Conservation (phyloP, 2,329 filamentous ascomycete species). For the Sporothrix luriei region DNA sequence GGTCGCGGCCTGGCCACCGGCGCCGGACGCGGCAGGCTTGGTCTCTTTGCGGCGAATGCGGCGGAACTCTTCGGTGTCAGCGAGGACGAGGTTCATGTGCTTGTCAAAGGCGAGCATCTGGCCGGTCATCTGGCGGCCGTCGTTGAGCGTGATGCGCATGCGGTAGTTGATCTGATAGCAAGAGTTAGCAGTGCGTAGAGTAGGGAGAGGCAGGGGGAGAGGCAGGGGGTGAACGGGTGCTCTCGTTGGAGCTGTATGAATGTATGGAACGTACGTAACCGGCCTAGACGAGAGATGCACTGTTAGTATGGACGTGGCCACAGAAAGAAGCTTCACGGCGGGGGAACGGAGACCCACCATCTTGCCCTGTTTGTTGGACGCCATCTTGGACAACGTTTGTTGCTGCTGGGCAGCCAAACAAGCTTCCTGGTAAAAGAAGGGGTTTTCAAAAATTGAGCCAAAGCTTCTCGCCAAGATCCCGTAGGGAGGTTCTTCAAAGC, state of each 20-base stretch:
- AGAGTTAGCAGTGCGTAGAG: constrained; percentile 38
- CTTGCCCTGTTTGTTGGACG: constrained; percentile 92
- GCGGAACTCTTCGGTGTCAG: constrained; percentile 97
- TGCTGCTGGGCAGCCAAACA: constrained; percentile 16
- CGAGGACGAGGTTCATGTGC: constrained; percentile 99
- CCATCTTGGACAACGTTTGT: constrained; percentile 55
- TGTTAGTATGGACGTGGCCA: not conserved
- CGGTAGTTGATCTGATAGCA: constrained; percentile 88
- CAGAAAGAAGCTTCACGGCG: not conserved
- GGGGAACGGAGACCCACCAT: constrained; percentile 72
- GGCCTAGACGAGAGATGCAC: constrained; percentile 51
- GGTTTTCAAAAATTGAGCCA: constrained; percentile 33
- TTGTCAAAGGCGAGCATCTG: constrained; percentile 99
- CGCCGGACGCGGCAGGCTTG: constrained; percentile 64
- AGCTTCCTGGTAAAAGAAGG: not conserved
- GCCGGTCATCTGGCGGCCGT: constrained; percentile 93
- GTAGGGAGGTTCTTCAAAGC: constrained; percentile 30
- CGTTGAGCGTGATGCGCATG: constrained; percentile 94
- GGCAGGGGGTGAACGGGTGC: constrained; percentile 32
- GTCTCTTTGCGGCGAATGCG: constrained; percentile 82
- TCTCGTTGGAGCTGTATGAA: not conserved
- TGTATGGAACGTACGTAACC: constrained; percentile 65
- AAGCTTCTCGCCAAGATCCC: constrained; percentile 24
- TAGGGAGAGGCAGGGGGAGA: not conserved
- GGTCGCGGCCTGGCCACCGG: constrained; percentile 50